Conservation (phyloP, 306 rosid genomes). For the Comarum palustre region DNA sequence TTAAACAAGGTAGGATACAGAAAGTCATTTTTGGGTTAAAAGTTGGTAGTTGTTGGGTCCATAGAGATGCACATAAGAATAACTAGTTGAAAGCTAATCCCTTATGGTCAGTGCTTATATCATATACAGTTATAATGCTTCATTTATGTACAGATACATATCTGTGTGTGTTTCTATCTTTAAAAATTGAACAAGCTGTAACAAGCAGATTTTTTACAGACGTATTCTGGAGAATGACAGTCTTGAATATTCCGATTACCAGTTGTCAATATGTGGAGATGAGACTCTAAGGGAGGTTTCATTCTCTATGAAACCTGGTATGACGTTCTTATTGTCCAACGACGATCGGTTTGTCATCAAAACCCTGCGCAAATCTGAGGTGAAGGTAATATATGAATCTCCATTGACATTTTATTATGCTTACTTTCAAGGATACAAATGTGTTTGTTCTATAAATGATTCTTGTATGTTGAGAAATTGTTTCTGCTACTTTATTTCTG, state of each 20-base stretch:
- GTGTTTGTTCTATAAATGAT: not conserved
- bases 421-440: not conserved
- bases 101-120: not conserved
- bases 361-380: slow-evolving; percentile 33
- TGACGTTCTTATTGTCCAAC: slow-evolving; percentile 18
- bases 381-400: slow-evolving; percentile 29
- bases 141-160: not conserved
- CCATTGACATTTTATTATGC: not conserved
- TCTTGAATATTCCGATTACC: slow-evolving; percentile 32
- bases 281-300: slow-evolving; percentile 33
- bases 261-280: slow-evolving; percentile 31
- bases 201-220: slow-evolving; percentile 25
- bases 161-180: not conserved
- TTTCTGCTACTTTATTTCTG: not conserved
- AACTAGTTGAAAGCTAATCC: not conserved
- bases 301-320: slow-evolving; percentile 33
- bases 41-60: not conserved
- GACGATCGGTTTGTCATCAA: slow-evolving; percentile 32
- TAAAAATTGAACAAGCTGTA: not conserved
- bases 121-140: not conserved
- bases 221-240: slow-evolving; percentile 33
- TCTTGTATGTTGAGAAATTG: not conserved
- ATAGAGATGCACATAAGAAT: not conserved
- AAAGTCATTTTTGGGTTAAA: not conserved
- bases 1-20: not conserved